phyloP scores from a whole-genome alignment of 208 protist genomes.

The Naegleria fowleri region DNA sequence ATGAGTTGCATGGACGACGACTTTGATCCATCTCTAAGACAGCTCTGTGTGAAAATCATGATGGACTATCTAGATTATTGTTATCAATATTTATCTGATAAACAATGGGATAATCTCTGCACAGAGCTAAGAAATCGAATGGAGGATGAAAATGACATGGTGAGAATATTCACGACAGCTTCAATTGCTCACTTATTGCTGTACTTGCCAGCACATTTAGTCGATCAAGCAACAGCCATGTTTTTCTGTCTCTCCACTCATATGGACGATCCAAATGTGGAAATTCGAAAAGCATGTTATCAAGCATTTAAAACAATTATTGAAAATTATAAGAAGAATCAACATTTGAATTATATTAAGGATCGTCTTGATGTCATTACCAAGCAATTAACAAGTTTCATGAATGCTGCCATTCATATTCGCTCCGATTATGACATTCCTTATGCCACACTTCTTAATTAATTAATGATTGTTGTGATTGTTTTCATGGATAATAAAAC shows the following conservation, averaged over 20 bases:
- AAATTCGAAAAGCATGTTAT: not conserved
- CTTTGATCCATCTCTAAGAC: not conserved
- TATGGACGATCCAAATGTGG: not conserved
- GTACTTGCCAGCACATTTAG: not conserved
- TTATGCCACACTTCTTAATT: not conserved
- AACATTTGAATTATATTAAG: not conserved
- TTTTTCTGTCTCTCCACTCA: not conserved
- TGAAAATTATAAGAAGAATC: not conserved
- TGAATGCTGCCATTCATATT: not conserved
- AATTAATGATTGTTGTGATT: too few species aligned
- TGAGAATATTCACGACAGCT: not conserved
- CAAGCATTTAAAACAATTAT: not conserved
- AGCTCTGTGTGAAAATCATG: not conserved
- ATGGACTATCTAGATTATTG: not conserved
- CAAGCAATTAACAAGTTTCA: not conserved
- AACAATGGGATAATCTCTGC: not conserved
- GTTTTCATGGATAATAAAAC: too few species aligned
- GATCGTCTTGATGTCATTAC: not conserved
- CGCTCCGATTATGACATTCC: not conserved
- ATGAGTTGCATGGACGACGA: not conserved
- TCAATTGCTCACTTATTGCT: not conserved
- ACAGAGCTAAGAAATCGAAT: not conserved
- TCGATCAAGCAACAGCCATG: not conserved
- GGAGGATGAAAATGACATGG: not conserved
- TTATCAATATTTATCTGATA: not conserved